Evolutionary conservation across 2,329 filamentous ascomycete genomes (phyloP), one percentile per base, ranked within the genome.

Genomic region (Lachnellula willkommii): DNA sequence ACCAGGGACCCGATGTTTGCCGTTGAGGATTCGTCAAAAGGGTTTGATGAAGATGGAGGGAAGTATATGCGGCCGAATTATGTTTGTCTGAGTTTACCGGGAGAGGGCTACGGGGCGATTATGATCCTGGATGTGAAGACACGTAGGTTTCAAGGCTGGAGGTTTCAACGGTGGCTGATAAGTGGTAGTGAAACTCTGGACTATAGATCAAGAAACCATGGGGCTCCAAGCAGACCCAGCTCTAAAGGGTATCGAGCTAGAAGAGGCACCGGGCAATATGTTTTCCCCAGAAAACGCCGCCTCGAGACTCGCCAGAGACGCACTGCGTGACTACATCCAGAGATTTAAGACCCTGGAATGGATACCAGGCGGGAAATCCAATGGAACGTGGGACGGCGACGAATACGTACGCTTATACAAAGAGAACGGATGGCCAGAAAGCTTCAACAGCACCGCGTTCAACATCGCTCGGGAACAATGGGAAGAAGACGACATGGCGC

Each of bases 51-150:
- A 35, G 20, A 45, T 9, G 51, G 42, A 26, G 55, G 53, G 36
- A 36, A 26, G 26, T 63, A 59, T 55, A 61, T 61, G 54, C 40
- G 47, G 14, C 57, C 51, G 9, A 51, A 60, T 42, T 56, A 60
- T 53, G 52, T 63, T 2, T 52, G 17, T 26, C 40, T 63, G 12
- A 54, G 26, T 47, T 14, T 39, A 11, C 12, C 52, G 5, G 52
- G 48, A 9, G 50, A 59, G n/a, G 39, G 58, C 51, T 50, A 56
- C 14, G 20, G 24, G 24, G 28, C 50, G 5, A 35, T 51, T 28
- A 59, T 60, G 54, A 48, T 56, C 6, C 26, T 63, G 6, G 56
- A 60, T 24, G 48, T 54, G 1, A 43, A 54, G n/a, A 53, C 46
- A 20, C 32, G 51, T 49, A 50, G 35, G 47, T 53, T 40, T 24